These are phyloP conservation scores for Claviceps sp. DNA, from an alignment of 2,329 filamentous ascomycete species.

Conservation along the genomic window DNA sequence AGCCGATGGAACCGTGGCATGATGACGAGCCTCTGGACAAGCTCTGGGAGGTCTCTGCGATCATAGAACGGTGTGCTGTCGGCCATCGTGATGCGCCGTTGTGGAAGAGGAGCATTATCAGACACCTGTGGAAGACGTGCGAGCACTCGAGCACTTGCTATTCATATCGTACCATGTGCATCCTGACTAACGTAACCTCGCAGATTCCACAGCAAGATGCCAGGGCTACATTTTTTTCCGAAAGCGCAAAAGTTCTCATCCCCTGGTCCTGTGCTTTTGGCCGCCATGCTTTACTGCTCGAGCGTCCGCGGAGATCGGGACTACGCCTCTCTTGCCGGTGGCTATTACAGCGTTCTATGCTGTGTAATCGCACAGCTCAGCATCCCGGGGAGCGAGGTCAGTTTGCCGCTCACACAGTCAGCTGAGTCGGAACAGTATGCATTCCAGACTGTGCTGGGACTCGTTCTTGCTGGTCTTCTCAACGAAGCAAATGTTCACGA, in stretches of 20 bases:
- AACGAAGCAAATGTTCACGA: constrained; percentile 27
- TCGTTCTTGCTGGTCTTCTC: constrained; percentile 27
- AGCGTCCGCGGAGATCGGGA: constrained; percentile 20
- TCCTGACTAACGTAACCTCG: neutral
- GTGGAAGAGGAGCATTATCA: constrained; percentile 2
- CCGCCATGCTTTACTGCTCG: constrained; percentile 30
- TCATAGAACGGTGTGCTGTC: constrained; percentile 1
- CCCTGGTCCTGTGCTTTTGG: constrained; percentile 27
- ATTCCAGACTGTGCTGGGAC: constrained; percentile 27
- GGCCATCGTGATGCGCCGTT: neutral
- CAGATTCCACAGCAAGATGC: constrained; percentile 31
- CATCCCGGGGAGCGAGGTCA: constrained; percentile 20
- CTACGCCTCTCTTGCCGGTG: constrained; percentile 20
- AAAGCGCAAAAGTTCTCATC: constrained; percentile 27
- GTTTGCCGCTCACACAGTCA: constrained; percentile 11
- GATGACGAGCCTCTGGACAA: constrained; percentile 3
- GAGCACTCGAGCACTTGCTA: neutral
- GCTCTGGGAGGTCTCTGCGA: constrained; percentile 2
- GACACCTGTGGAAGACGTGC: constrained; percentile 3
- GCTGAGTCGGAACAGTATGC: constrained; percentile 22
- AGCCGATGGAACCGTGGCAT: neutral
- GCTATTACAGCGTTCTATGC: constrained; percentile 25
- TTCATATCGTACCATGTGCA: neutral
- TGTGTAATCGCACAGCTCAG: constrained; percentile 26
- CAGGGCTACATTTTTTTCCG: constrained; percentile 30